phyloP scores from a whole-genome alignment of 2,329 filamentous ascomycete species.

The Calycina herbarum region DNA sequence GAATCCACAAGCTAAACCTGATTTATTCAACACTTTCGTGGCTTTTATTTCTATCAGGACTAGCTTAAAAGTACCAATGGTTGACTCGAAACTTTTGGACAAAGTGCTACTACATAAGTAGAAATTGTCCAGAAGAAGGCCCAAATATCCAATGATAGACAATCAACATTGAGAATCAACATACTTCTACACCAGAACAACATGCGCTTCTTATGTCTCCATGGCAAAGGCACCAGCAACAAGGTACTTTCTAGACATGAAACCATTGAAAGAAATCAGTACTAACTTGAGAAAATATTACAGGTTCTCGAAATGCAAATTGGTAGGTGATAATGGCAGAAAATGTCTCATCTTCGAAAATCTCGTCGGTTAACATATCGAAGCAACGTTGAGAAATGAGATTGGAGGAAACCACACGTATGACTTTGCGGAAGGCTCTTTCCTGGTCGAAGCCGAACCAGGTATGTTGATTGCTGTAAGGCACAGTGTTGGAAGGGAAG shows the following conservation, averaged over 20 bases:
- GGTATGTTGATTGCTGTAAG: not conserved
- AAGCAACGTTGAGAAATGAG: not conserved
- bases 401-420: not conserved
- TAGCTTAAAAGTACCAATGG: too few species aligned
- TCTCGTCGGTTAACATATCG: not conserved
- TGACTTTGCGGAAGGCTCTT: not conserved
- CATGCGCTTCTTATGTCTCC: not conserved
- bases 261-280: not conserved
- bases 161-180: not conserved
- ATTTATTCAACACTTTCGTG: too few species aligned
- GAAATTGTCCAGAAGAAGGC: not conserved
- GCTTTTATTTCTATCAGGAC: too few species aligned
- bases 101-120: not conserved
- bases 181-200: not conserved
- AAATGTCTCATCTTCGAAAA: not conserved
- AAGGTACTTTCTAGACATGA: not conserved
- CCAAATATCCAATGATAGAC: not conserved
- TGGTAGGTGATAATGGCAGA: not conserved
- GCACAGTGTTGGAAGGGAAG: not conserved
- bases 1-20: too few species aligned
- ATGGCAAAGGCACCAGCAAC: not conserved
- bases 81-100: too few species aligned
- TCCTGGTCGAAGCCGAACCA: not conserved
- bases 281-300: not conserved
- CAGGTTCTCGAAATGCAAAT: slow-evolving; percentile 3